These are phyloP conservation scores for Globisporangium apiculatum DNA, from an alignment of 352 stramenopile species.

Conservation along the genomic window DNA sequence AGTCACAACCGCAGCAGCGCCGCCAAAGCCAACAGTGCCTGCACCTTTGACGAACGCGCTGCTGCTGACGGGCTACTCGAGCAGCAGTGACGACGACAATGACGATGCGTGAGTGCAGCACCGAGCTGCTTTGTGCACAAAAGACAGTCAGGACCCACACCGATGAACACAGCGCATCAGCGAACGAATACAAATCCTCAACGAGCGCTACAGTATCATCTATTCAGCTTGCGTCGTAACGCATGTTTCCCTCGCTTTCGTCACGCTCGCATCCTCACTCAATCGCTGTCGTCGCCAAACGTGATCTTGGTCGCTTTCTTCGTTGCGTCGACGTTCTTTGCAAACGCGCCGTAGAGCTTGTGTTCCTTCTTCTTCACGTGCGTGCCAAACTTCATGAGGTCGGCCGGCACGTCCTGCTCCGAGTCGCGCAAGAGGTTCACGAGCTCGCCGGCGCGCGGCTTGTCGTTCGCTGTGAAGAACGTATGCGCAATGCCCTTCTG, in stretches of 20 bases:
- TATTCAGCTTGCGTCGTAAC: background rate
- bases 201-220: background rate
- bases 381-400: slow-evolving; percentile 97
- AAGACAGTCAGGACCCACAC: background rate
- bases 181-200: no score
- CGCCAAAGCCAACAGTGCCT: background rate
- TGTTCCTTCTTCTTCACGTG: slow-evolving; percentile 99
- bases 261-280: slow-evolving; percentile 6
- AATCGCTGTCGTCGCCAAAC: slow-evolving; percentile 86
- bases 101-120: background rate
- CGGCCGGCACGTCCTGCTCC: slow-evolving; percentile 90
- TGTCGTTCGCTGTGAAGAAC: slow-evolving; percentile 97
- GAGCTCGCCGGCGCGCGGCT: slow-evolving; percentile 93
- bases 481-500: slow-evolving; percentile 94
- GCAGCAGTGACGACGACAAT: slow-evolving; percentile 30
- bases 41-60: background rate
- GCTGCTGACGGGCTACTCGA: slow-evolving; percentile 51
- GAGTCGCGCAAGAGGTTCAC: slow-evolving; percentile 94
- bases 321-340: slow-evolving; percentile 89
- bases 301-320: slow-evolving; percentile 99
- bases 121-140: background rate
- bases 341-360: slow-evolving; percentile 97
- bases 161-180: background rate
- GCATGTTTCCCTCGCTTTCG: background rate
- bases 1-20: background rate